Evolutionary conservation across 257 asterid species (phyloP), one percentile per base, ranked within the genome.

Genomic region (Phtheirospermum japonicum): DNA sequence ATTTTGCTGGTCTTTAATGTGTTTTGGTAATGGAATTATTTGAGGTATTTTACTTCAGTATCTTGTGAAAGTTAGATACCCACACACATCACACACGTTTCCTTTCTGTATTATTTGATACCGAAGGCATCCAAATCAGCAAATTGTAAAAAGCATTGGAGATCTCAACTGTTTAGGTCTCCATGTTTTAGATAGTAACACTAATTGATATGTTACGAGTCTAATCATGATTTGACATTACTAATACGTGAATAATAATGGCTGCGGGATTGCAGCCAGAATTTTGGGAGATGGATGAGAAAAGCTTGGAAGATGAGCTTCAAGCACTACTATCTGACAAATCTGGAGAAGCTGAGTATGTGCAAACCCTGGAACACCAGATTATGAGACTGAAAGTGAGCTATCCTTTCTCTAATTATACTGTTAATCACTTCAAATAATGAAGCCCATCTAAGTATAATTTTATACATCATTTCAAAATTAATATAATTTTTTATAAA

Each of bases 311-410:
- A 53, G 87, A 78, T 67, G 95, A 85, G 87, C 81, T 80, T 64
- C 85, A 76, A 69, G 94, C 85, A 51, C 88, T 85, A 60, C 64
- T 73, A 64, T 83, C 84, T 42, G 94, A 85, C 75, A 90, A 84
- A 76, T 76, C 72, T 71, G 89, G 85, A 83, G 89, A 82, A 79
- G 73, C 80, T 26, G 87, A 81, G 79, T 86, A 76, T 69, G 70
- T 83, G 80, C 82, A 86, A 56, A 82, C 98, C 55, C 77, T 88
- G 72, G 86, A 81, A 70, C 83, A 71, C 71, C 92, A 88, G 84
- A 82, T 84, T 50, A 72, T 39, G 74, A 80, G 76, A 78, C 40
- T 91, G 65, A 81, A 84, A 83, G 96, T 91, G 57, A 77, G 82
- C 69, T 42, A 5, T 32, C 49, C 17, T 64, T 50, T 55, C 60